phyloP scores from a whole-genome alignment of 306 rosid species.

The Quercus mongolica region DNA sequence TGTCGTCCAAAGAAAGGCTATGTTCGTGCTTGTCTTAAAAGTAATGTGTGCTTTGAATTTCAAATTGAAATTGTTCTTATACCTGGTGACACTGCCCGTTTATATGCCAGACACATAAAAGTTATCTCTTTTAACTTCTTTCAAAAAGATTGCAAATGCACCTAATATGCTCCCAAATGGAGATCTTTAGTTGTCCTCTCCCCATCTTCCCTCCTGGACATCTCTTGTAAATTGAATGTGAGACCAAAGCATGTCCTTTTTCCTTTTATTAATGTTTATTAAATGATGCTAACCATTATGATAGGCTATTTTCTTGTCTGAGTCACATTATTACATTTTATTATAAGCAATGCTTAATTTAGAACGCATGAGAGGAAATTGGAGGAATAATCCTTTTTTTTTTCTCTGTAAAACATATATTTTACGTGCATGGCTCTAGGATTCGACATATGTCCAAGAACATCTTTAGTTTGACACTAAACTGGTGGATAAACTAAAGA shows the following conservation, averaged over 20 bases:
- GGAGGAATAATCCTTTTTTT: background rate
- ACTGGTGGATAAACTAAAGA: background rate
- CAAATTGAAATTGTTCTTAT: conserved; percentile 2
- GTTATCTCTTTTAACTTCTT: background rate
- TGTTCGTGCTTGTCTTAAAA: conserved; percentile 89
- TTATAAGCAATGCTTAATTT: background rate
- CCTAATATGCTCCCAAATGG: no score
- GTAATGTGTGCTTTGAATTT: conserved; percentile 67
- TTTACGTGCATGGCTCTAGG: background rate
- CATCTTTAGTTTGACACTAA: background rate
- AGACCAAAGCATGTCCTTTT: background rate
- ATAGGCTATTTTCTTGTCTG: background rate
- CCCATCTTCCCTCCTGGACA: background rate
- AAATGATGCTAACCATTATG: background rate
- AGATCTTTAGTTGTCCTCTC: background rate
- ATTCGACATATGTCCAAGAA: background rate
- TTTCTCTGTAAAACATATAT: background rate
- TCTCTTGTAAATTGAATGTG: background rate
- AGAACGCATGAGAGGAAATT: background rate
- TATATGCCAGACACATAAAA: conserved; percentile 14
- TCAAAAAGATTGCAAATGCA: background rate
- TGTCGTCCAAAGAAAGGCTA: conserved; percentile 69
- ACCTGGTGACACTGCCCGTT: background rate
- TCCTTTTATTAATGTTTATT: background rate
- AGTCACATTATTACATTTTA: background rate